Conservation (phyloP, 2,329 filamentous ascomycete species). For the Fusarium proliferatum region DNA sequence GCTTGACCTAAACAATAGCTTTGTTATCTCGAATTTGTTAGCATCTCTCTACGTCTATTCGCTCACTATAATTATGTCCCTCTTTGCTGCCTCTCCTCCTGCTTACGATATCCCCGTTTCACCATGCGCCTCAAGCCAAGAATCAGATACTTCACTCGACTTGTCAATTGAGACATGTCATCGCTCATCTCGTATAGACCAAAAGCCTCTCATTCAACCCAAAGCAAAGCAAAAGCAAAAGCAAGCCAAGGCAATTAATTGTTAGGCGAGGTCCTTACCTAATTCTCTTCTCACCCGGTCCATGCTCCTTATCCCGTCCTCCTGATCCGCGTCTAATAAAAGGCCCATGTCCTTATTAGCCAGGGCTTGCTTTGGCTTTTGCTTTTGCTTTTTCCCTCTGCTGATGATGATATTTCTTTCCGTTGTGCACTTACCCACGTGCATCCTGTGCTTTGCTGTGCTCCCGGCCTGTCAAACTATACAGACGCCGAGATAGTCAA, state of each 20-base stretch:
- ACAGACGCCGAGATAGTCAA: conserved; percentile 10
- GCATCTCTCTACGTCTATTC: not conserved
- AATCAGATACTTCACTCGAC: conserved; percentile 10
- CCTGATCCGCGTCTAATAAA: conserved; percentile 39
- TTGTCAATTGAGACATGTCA: conserved; percentile 25
- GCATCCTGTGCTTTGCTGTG: not conserved
- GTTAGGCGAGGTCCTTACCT: conserved; percentile 1
- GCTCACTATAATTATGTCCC: not conserved
- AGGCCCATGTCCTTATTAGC: conserved; percentile 24
- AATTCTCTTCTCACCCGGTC: conserved; percentile 5
- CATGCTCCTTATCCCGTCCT: conserved; percentile 27
- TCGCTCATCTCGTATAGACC: conserved; percentile 23
- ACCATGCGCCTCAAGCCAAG: conserved; percentile 3
- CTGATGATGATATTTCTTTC: not conserved
- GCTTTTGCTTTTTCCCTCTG: not conserved
- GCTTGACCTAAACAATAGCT: conserved; percentile 16
- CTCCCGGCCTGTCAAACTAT: conserved; percentile 31
- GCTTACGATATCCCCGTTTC: conserved; percentile 22
- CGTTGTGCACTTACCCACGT: conserved; percentile 20
- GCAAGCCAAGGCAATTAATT: not conserved
- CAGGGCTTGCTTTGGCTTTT: not conserved
- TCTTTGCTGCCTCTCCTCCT: not conserved
- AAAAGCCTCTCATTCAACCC: not conserved
- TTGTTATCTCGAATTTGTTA: conserved; percentile 7
- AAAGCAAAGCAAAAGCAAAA: not conserved